Evolutionary conservation across 805 yeast genomes (phyloP).

Genomic region (Yarrowia deformans): DNA sequence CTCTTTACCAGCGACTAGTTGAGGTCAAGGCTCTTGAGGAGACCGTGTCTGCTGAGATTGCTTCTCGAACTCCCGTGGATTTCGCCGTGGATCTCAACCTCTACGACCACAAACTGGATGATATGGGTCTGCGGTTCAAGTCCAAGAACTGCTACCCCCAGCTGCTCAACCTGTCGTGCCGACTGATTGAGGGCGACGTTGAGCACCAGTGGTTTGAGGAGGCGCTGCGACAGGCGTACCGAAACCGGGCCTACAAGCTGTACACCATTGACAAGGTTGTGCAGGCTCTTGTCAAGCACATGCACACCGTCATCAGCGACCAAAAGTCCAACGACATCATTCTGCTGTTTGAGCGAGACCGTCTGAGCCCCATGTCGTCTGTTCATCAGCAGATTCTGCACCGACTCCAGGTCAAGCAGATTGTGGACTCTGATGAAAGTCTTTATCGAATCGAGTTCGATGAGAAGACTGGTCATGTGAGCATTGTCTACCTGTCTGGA

Average conservation of each 20-base stretch:
- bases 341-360: slow-evolving; percentile 81
- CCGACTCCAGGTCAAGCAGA: slow-evolving; percentile 82
- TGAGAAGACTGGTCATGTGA: slow-evolving; percentile 59
- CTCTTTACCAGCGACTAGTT: slow-evolving; percentile 76
- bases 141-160: slow-evolving; percentile 65
- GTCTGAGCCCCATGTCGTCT: slow-evolving; percentile 67
- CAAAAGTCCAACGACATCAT: slow-evolving; percentile 80
- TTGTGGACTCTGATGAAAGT: slow-evolving; percentile 86
- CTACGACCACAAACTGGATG: slow-evolving; percentile 78
- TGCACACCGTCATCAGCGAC: slow-evolving; percentile 84
- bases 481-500: slow-evolving; percentile 81
- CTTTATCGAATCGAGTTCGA: slow-evolving; percentile 87
- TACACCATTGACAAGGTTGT: slow-evolving; percentile 93
- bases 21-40: slow-evolving; percentile 78
- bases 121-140: slow-evolving; percentile 73
- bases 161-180: slow-evolving; percentile 74
- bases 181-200: slow-evolving; percentile 83
- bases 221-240: slow-evolving; percentile 90
- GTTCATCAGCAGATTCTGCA: slow-evolving; percentile 89
- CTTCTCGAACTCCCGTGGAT: slow-evolving; percentile 53
- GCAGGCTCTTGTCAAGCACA: slow-evolving; percentile 82
- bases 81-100: slow-evolving; percentile 89
- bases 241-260: slow-evolving; percentile 89
- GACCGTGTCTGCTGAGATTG: slow-evolving; percentile 75
- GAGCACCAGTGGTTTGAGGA: slow-evolving; percentile 97